A percentile compares a stretch with the other conserved stretches of the same genome.
Conservation (phyloP, 441 rosid species). For the Corymbia calophylla region DNA sequence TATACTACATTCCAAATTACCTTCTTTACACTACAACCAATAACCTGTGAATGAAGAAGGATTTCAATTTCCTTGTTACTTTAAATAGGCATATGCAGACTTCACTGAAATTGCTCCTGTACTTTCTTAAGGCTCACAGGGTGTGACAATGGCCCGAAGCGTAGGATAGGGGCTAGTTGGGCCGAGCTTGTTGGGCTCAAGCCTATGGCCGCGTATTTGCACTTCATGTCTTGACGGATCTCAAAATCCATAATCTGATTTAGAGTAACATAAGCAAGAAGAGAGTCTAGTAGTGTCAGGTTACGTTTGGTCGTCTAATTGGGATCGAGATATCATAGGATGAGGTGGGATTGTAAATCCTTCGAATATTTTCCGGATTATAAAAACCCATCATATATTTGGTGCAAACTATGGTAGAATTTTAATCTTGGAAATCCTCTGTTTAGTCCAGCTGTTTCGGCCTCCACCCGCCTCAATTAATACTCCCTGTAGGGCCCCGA, state of each 20-base stretch:
- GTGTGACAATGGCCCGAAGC: not conserved
- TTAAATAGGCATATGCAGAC: not conserved
- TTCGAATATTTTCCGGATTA: not conserved
- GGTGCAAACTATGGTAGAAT: not conserved
- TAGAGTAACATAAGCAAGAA: not conserved
- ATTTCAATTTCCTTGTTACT: not conserved
- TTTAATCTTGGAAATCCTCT: not conserved
- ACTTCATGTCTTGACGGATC: not conserved
- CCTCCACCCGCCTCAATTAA: too few relatives aligned
- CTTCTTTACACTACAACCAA: not conserved
- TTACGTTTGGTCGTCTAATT: not conserved
- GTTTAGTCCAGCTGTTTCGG: accelerated
- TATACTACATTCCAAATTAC: not conserved
- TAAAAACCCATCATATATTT: not conserved
- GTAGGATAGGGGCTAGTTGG: not conserved
- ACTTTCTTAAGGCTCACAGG: not conserved
- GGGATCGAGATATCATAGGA: not conserved
- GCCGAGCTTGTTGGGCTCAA: not conserved
- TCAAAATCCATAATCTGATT: not conserved
- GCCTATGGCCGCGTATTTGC: not conserved
- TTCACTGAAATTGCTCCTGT: not conserved
- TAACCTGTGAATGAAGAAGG: not conserved
- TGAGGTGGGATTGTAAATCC: not conserved
- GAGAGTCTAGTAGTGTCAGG: not conserved
- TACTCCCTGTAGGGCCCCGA: not conserved